These are phyloP conservation scores for Ophiocordyceps camponoti-leonardi DNA, from an alignment of 2,329 filamentous ascomycete species.

Conservation along the genomic window DNA sequence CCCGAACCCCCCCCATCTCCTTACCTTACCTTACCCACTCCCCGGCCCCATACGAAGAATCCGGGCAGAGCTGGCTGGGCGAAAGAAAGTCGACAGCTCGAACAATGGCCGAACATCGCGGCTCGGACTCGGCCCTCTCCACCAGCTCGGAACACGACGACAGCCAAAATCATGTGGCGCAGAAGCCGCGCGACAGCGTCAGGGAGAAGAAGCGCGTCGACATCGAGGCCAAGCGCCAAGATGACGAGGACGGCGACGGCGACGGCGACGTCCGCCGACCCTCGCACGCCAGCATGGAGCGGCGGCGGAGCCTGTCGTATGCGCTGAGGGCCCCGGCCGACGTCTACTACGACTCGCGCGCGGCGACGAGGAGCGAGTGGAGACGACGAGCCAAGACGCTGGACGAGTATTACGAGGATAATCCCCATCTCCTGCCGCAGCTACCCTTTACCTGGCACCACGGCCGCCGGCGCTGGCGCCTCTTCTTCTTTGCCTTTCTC, in stretches of 20 bases:
- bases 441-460: conserved; percentile 24
- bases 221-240: not conserved
- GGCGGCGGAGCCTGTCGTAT: conserved; percentile 18
- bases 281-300: not conserved
- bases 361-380: conserved; percentile 17
- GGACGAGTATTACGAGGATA: conserved; percentile 21
- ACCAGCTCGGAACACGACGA: not conserved
- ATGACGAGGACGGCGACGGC: no score
- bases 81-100: no score
- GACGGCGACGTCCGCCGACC: not conserved
- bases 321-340: conserved; percentile 14
- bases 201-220: not conserved
- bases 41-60: no score
- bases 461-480: conserved; percentile 21
- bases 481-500: conserved; percentile 28
- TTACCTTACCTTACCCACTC: no score
- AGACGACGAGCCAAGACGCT: conserved; percentile 17
- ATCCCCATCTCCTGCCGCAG: conserved; percentile 20
- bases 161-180: not conserved
- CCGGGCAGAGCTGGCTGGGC: no score
- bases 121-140: conserved; percentile 8
- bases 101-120: conserved; percentile 13
- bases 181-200: not conserved
- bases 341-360: conserved; percentile 22
- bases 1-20: no score